Base-by-base conservation (phyloP, 495 filamentous ascomycete genomes). In the Hypoxylon lienhwacheense region DNA sequence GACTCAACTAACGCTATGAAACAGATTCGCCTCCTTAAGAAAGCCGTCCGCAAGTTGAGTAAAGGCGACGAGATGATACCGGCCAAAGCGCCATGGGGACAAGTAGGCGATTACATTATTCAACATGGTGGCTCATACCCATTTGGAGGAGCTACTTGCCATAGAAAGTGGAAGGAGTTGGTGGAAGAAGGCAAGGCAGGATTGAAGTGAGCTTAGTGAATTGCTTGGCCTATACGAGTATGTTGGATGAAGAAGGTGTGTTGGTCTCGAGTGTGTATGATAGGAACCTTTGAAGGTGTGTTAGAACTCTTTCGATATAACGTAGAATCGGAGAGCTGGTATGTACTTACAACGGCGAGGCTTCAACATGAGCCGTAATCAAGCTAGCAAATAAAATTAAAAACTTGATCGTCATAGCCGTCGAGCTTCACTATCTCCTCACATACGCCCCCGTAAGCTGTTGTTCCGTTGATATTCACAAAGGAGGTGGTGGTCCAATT, bases 71-170 rank as follows among this genome's bases (percentile, higher is more conserved):
- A 70, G 36, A 43, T 42, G 24, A 37, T 39, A 19, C 41, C 52
- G 14, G 64, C 70, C 7, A 88, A 82, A 64, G 74, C 92, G 0
- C 84, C 90, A 2, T 97, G 91, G 91, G 92, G 92, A 73, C 77
- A 81, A 47, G 85, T 96, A 2, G 79, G 84, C 1, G 78, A 88
- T 52, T 86, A 87, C 50, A 93, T 97, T 35, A 69, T 69, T 46
- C 61, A 63, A 1, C 65, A 86, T 50, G 91, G 90, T 11, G 91
- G 89, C 0, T 85, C 83, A 2, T 96, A 96, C 66, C 80, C 77
- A 35, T 97, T 96, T 67, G 90, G 89, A 1, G 85, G 90, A 66
- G 83, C 88, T 2, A 96, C 91, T 0, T 92, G 88, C 63, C 89
- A 90, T 67, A 95, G 89, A 75, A 88, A 90, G 64, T 97, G 85